Evolutionary conservation across 2,329 filamentous ascomycete species (phyloP).

Genomic region (Diaporthe citrichinensis): DNA sequence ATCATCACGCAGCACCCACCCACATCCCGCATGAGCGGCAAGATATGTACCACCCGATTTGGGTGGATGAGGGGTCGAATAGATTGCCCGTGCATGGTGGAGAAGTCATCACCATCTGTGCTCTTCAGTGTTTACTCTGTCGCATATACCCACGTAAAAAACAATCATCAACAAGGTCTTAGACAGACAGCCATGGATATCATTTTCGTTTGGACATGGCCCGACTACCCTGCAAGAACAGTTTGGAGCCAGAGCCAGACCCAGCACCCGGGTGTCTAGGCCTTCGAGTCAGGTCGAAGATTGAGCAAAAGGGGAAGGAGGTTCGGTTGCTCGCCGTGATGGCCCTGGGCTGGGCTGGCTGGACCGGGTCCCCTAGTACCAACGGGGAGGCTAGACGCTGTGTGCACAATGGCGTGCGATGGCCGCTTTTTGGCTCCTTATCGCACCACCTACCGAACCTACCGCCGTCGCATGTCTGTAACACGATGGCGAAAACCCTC

Average conservation of each 20-base stretch:
- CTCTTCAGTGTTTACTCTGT: background rate
- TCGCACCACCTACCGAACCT: constrained; percentile 31
- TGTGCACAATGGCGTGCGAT: constrained; percentile 25
- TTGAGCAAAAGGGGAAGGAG: constrained; percentile 21
- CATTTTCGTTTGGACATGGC: background rate
- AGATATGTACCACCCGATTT: constrained; percentile 1
- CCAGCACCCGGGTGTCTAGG: background rate
- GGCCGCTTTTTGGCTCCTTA: constrained; percentile 6
- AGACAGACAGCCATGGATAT: background rate
- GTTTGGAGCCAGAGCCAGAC: background rate
- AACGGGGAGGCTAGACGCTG: constrained; percentile 2
- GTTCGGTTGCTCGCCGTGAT: constrained; percentile 14
- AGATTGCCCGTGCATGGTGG: background rate
- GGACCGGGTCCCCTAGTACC: constrained; percentile 11
- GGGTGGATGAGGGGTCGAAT: constrained; percentile 1
- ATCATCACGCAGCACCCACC: constrained; percentile 9
- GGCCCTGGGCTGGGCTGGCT: background rate
- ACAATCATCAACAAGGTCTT: background rate
- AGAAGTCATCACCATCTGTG: background rate
- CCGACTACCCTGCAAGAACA: too few species aligned
- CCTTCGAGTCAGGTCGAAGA: background rate
- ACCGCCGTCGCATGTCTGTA: background rate
- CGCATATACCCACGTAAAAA: background rate
- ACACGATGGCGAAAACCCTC: background rate
- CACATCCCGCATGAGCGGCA: constrained; percentile 18